Evolutionary conservation across 306 rosid species (phyloP), one percentile per base, ranked within the genome.

Genomic region (Rubus idaeus): DNA sequence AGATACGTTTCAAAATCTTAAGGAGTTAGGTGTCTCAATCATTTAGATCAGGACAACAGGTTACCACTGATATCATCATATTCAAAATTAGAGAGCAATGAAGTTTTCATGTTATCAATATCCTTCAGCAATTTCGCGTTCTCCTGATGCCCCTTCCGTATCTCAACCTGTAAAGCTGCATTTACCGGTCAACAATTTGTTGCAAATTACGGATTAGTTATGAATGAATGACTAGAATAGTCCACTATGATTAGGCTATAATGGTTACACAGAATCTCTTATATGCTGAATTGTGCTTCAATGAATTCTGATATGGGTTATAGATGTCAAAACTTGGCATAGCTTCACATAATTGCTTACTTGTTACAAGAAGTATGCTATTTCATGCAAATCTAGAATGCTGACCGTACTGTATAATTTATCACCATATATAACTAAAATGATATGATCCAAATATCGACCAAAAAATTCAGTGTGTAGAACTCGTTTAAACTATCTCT

Each of bases 81-180:
- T 78, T 83, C 89, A 62, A 83, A 77, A 63, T 86, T 78, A 78
- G 92, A 85, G 80, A 84, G 84, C 77, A 87, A 77, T 40, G 87
- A 71, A 68, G 78, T 77, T 86, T 84, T 88, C 82, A 88, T 70
- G 37, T 75, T 81, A 81, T 82, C 77, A 61, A 90, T 90, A 40
- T 90, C 92, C 78, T 84, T 77, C 4, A 87, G 85, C 82, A 90
- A 56, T 79, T 75, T 90, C 78, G 86, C 82, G 61, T 92, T 90
- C 81, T 92, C 91, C 84, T 76, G 72, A 49, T 70, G 86, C 75
- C 68, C 83, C 51, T 81, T 68, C 68, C 62, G 84, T 75, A 88
- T 84, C 70, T 84, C 88, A 20, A 60, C 79, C 76, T 89, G 88
- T 78, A 90, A 80, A 78, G 83, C 91, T 88, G 96, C 87, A 90